Evolutionary conservation across 176 grass and related monocot species (phyloP), one percentile per base, ranked within the genome.

Genomic region (Oropetium thomaeum): DNA sequence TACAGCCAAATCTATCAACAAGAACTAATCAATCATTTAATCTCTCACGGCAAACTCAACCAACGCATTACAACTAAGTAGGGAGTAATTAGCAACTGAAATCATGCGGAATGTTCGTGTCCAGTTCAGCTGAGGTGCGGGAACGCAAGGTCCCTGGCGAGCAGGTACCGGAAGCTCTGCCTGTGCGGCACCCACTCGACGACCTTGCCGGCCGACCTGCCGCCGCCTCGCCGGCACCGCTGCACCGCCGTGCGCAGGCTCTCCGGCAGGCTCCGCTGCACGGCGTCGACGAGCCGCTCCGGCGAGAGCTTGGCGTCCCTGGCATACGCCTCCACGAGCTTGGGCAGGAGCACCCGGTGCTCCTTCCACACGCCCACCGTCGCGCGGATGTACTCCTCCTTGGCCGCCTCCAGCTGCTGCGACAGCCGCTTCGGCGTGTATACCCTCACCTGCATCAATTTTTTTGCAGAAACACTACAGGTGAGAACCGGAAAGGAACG

Each of bases 81-180:
- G 23, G 23, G 52, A 25, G 51, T 9, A 61, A 61, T 12, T 4
- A 60, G 8, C 37, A 22, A 10, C 42, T 10, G 15, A 28, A 33
- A 13, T 52, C 19, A 19, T 30, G 19, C 29, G 45, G 30, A 25
- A 0, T 35, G 2, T 8, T 20, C 3, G 71, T 34, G 2, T 12
- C 38, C 2, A 40, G 14, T 33, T 35, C 73, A 93, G 78, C 40
- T 90, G 60, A 93, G 74, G 69, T 93, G 90, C 41, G 90, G 93
- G 80, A 97, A 97, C 12, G 82, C 90, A 12, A 97, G 63, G 67
- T 97, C 93, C 60, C 90, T 81, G n/a, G 90, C 79, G 8, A 93
- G 80, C 41, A 97, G 81, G 75, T 97, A 97, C 42, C 93, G 76
- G 75, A 97, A 97, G 59, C 43, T 84, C 17, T 79, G 82, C 22